Percentiles rank a stretch among this genome's conserved stretches.
These are phyloP conservation scores for Paralagenidium karlingii DNA, from an alignment of 352 stramenopile species.

Conservation along the genomic window DNA sequence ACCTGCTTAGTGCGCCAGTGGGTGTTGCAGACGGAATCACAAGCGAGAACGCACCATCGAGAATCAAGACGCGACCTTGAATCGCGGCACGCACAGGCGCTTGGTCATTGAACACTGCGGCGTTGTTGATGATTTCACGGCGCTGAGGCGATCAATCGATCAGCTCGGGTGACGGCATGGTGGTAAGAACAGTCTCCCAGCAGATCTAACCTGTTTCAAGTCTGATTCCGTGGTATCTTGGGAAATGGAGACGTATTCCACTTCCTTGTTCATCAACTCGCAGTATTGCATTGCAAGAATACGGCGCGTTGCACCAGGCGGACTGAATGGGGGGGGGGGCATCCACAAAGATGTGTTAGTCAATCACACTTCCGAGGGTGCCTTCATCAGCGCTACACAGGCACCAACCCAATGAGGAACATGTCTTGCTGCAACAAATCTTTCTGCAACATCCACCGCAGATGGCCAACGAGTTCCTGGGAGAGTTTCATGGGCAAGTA, in stretches of 20 bases:
- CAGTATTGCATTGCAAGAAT: constrained; percentile 76
- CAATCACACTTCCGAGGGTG: no score
- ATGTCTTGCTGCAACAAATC: constrained; percentile 76
- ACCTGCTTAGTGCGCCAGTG: background rate
- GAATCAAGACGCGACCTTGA: constrained; percentile 86
- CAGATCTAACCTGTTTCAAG: constrained; percentile 61
- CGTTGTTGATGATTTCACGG: constrained; percentile 53
- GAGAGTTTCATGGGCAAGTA: constrained; percentile 27
- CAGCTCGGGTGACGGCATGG: background rate
- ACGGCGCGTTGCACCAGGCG: constrained; percentile 55
- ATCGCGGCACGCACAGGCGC: constrained; percentile 90
- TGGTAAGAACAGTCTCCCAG: background rate
- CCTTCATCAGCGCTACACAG: background rate
- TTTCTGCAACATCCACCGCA: constrained; percentile 84
- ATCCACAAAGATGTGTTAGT: background rate
- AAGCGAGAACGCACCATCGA: constrained; percentile 65
- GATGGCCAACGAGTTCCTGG: constrained; percentile 53
- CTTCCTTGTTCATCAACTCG: constrained; percentile 71
- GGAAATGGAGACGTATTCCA: constrained; percentile 88
- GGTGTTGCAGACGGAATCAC: no score
- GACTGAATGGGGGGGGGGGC: constrained; percentile 13
- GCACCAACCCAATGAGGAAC: constrained; percentile 67
- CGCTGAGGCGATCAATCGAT: constrained; percentile 11
- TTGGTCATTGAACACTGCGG: constrained; percentile 83
- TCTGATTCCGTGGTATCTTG: constrained; percentile 91